Evolutionary conservation across 1,284 basidiomycete genomes (phyloP), one percentile per base, ranked within the genome.

Genomic region (Ustilago curta): DNA sequence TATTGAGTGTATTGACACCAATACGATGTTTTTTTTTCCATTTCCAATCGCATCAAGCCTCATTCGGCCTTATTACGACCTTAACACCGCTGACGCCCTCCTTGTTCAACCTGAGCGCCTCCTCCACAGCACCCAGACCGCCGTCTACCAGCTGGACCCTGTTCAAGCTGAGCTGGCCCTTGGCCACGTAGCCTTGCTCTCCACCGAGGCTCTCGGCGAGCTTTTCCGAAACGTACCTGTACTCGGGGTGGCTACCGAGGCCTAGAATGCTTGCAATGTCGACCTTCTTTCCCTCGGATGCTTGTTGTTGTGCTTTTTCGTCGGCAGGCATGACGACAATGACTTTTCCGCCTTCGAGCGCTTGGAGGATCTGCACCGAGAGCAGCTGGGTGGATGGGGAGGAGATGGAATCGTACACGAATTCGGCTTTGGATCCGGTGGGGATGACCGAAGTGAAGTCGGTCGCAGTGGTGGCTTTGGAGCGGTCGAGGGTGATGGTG

Each of bases 391-490:
- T 78, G 11, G 53, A 43, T n/a, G 64, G 21, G 31, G 56, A 64
- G 0, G 72, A 70, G 67, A 81, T 80, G 0, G 76, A 39, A 43
- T 81, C 79, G 64, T 63, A 78, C 5, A 80, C 68, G n/a, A 45
- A 61, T 14, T 56, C 60, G 18, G 73, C 40, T 2, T 49, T 42
- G 0, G 52, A 43, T 21, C 40, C 32, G 2, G 37, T 1, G 16
- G 61, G 63, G 32, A 60, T 47, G 43, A 57, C 65, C 3, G 45
- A 16, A 40, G 70, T 39, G 19, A 72, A 78, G 16, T 61, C 59
- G 2, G 49, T 2, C 1, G 58, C 58, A 1, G 60, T 43, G 32
- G 72, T 75, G 19, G 59, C 57, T 21, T 39, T 44, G 35, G 43
- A 51, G 12, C 79, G 75, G 48, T 80, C 76, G 8, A 81, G 55